These are phyloP conservation scores for Trypanosoma congolense DNA, from an alignment of 208 protist species.

Conservation along the genomic window DNA sequence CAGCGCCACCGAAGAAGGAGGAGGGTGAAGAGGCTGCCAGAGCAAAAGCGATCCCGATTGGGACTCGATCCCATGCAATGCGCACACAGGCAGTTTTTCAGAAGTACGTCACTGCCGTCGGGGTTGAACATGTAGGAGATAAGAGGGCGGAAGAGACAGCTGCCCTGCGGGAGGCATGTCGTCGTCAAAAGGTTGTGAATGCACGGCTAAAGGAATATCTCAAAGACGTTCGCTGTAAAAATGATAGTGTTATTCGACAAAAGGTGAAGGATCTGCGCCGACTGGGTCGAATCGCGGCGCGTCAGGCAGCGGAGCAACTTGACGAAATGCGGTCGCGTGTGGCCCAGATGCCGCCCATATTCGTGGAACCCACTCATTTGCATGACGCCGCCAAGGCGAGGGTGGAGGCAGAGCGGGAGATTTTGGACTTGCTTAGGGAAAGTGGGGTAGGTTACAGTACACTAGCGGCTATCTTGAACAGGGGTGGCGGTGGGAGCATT, in stretches of 20 bases:
- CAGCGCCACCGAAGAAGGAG: not conserved
- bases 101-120: conserved; percentile 38
- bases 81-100: conserved; percentile 67
- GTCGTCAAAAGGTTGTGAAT: conserved; percentile 44
- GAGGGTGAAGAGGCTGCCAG: not conserved
- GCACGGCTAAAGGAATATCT: conserved; percentile 63
- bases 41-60: conserved; percentile 29
- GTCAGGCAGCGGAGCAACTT: conserved; percentile 40
- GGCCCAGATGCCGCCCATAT: conserved; percentile 73
- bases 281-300: conserved; percentile 45
- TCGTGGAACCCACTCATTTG: conserved; percentile 66
- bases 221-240: conserved; percentile 30
- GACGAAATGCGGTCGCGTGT: conserved; percentile 67
- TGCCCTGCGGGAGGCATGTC: conserved; percentile 16
- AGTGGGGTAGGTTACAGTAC: conserved; percentile 54
- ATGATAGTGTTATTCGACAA: conserved; percentile 45
- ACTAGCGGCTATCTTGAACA: conserved; percentile 41
- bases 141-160: conserved; percentile 17
- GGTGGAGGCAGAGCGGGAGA: conserved; percentile 57
- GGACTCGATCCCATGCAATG: conserved; percentile 75
- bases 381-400: conserved; percentile 57
- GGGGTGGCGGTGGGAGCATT: not conserved
- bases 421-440: conserved; percentile 62
- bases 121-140: conserved; percentile 28
- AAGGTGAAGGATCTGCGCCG: conserved; percentile 59